Evolutionary conservation across 2,329 filamentous ascomycete species (phyloP).

Genomic region (Macrophomina tecta): DNA sequence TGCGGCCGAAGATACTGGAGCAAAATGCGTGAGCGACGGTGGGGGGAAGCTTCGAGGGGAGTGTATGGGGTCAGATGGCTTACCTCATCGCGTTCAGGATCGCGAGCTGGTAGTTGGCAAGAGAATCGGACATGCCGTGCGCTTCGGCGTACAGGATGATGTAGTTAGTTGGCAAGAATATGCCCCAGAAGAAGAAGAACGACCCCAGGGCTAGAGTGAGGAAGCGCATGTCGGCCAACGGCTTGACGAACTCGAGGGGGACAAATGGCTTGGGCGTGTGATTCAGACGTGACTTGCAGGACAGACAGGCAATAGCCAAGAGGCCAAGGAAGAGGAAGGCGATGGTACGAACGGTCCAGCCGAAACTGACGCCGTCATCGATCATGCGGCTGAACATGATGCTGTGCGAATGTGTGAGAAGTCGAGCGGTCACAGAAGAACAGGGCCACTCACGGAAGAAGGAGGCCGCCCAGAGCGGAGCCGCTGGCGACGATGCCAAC

Average conservation of each 20-base stretch:
- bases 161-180: conserved; percentile 62
- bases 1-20: conserved; percentile 55
- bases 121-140: conserved; percentile 53
- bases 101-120: conserved; percentile 60
- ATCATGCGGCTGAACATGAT: conserved; percentile 62
- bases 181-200: conserved; percentile 62
- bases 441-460: conserved; percentile 52
- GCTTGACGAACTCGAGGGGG: conserved; percentile 37
- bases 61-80: too few relatives aligned
- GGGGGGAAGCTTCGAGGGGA: too few relatives aligned
- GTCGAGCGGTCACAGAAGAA: too few relatives aligned
- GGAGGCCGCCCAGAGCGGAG: conserved; percentile 53
- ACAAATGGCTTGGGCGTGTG: conserved; percentile 38
- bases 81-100: conserved; percentile 54
- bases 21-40: too few relatives aligned
- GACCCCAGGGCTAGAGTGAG: conserved; percentile 38
- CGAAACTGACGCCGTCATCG: conserved; percentile 60
- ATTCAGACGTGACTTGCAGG: conserved; percentile 55
- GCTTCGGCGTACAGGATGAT: conserved; percentile 53
- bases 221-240: conserved; percentile 31
- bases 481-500: conserved; percentile 52
- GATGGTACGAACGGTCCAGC: conserved; percentile 67
- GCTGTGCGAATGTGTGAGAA: too few relatives aligned
- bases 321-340: conserved; percentile 62
- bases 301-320: conserved; percentile 51